Evolutionary conservation across 2,329 filamentous ascomycete genomes (phyloP).

Genomic region (Claviceps sp.): DNA sequence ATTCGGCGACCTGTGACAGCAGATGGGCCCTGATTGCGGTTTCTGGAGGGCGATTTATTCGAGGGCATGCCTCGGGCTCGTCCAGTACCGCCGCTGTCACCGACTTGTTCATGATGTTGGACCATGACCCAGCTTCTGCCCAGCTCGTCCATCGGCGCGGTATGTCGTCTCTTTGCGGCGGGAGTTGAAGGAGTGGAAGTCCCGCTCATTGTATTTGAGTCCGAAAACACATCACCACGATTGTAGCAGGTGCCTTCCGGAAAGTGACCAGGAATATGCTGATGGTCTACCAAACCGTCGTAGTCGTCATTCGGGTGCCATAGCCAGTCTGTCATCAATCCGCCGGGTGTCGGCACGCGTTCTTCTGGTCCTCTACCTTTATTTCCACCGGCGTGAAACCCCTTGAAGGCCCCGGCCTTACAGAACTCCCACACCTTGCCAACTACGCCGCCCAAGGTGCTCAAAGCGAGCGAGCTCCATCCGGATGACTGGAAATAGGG

Average conservation of each 20-base stretch:
- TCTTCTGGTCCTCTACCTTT: slow-evolving; percentile 37
- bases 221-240: slow-evolving; percentile 10
- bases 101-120: slow-evolving; percentile 26
- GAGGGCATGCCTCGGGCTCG: slow-evolving; percentile 14
- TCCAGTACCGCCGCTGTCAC: slow-evolving; percentile 3
- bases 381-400: slow-evolving; percentile 79
- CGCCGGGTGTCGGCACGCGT: slow-evolving; percentile 10
- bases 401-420: slow-evolving; percentile 57
- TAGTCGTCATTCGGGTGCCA: slow-evolving; percentile 6
- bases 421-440: slow-evolving; percentile 82
- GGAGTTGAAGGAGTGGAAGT: slow-evolving; percentile 30
- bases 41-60: slow-evolving; percentile 15
- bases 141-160: slow-evolving; percentile 41
- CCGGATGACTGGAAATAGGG: slow-evolving; percentile 20
- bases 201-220: slow-evolving; percentile 17
- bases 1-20: slow-evolving; percentile 29
- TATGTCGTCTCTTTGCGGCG: slow-evolving; percentile 40
- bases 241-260: slow-evolving; percentile 17
- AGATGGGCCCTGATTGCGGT: slow-evolving; percentile 20
- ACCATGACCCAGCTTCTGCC: slow-evolving; percentile 62
- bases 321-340: slow-evolving; percentile 3
- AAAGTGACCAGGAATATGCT: slow-evolving; percentile 17
- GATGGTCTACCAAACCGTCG: slow-evolving; percentile 11
- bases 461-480: slow-evolving; percentile 48
- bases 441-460: slow-evolving; percentile 51